Conservation (phyloP, 106 monocot species). For the Dendrobium nobile region DNA sequence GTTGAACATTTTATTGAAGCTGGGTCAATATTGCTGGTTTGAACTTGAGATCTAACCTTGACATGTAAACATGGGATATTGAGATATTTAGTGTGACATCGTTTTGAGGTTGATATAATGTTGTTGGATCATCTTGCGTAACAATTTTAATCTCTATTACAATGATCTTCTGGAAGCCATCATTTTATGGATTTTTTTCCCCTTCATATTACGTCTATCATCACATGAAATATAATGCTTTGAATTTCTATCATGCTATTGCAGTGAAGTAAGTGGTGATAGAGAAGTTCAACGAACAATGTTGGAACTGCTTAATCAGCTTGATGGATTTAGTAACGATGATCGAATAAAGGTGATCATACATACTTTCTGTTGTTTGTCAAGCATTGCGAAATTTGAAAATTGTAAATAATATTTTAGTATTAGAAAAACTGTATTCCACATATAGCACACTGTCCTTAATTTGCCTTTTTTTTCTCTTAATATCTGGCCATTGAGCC, state of each 20-base stretch:
- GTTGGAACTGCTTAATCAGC: conserved; percentile 91
- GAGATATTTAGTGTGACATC: background rate
- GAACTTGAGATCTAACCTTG: background rate
- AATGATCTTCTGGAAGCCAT: background rate
- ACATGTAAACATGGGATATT: background rate
- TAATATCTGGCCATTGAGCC: background rate
- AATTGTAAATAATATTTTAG: background rate
- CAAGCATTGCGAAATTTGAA: background rate
- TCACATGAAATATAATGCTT: background rate
- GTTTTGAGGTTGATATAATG: background rate
- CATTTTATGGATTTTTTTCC: background rate
- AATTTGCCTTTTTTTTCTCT: background rate
- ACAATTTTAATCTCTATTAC: background rate
- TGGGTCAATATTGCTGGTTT: background rate
- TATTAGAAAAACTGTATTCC: no score
- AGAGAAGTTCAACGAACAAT: conserved; percentile 90
- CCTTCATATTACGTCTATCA: background rate
- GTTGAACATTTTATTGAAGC: no score
- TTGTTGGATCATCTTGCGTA: background rate
- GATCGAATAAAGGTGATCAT: conserved; percentile 72
- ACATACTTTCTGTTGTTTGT: background rate
- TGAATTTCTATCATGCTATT: conserved; percentile 1
- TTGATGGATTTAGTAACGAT: conserved; percentile 94
- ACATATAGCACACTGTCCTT: background rate
- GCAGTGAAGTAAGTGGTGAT: conserved; percentile 95